phyloP scores from a whole-genome alignment of 2,329 filamentous ascomycete genomes.

The Aspergillus ruber region DNA sequence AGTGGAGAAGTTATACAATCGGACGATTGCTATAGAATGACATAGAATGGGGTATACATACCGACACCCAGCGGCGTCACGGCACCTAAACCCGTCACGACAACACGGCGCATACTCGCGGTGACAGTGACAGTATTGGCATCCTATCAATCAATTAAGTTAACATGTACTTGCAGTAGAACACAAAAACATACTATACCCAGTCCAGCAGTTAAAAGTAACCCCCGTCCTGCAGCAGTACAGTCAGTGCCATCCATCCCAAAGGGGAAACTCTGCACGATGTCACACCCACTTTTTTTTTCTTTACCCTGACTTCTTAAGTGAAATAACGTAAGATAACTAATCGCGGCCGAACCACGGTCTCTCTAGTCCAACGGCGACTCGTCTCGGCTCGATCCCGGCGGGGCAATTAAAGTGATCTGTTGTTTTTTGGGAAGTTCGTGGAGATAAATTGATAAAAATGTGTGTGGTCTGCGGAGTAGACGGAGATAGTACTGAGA shows the following conservation, averaged over 20 bases:
- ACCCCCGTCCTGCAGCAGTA: not conserved
- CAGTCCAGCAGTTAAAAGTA: too few species aligned
- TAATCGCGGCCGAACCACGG: not conserved
- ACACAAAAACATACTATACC: not conserved
- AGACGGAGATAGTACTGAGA: not conserved
- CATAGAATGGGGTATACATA: constrained; percentile 24
- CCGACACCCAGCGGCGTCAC: constrained; percentile 78
- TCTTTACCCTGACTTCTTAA: too few species aligned
- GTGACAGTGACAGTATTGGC: not conserved
- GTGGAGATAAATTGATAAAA: not conserved
- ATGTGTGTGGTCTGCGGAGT: not conserved
- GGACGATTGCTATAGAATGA: not conserved
- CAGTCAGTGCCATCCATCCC: not conserved
- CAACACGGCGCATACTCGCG: constrained; percentile 54
- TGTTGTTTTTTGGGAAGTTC: not conserved
- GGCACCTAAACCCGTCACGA: constrained; percentile 76
- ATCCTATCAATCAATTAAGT: not conserved
- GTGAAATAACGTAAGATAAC: too few species aligned
- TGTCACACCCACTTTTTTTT: constrained; percentile 12
- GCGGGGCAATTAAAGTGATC: not conserved
- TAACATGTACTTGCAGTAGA: not conserved
- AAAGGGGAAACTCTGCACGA: constrained; percentile 33
- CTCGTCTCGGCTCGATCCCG: too few species aligned
- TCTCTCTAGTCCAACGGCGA: not conserved
- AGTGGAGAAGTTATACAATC: constrained; percentile 20